Conservation (phyloP, 176 grass and related monocot species). For the Avena insularis region DNA sequence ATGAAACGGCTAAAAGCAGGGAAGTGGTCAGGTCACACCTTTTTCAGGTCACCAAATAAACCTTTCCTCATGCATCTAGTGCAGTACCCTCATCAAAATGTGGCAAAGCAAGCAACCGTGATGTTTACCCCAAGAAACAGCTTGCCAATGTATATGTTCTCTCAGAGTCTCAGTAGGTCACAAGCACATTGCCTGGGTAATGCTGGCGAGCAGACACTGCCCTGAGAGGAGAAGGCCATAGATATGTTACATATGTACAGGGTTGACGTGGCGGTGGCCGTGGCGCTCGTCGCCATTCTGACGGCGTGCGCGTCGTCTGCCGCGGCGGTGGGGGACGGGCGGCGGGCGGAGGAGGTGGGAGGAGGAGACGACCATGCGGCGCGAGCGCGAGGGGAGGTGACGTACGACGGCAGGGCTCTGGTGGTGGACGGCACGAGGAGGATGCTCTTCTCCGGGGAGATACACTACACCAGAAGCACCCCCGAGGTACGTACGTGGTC, state of each 20-base stretch:
- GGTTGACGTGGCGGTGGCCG: not conserved
- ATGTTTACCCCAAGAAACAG: not conserved
- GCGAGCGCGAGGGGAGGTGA: constrained; percentile 44
- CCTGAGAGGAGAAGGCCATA: not conserved
- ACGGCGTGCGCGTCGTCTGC: not conserved
- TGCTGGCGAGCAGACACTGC: not conserved
- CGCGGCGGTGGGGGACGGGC: not conserved
- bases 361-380: not conserved
- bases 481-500: constrained; percentile 49
- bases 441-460: constrained; percentile 86
- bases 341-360: not conserved
- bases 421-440: constrained; percentile 60
- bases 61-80: not conserved
- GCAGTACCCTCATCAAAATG: not conserved
- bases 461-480: constrained; percentile 84
- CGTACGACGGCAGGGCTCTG: constrained; percentile 63
- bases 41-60: not conserved
- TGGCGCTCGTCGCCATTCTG: not conserved
- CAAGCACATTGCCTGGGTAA: not conserved
- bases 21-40: not conserved
- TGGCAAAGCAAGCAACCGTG: constrained; percentile 21
- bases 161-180: not conserved
- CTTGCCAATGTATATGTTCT: not conserved
- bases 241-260: not conserved
- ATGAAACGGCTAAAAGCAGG: constrained; percentile 8